phyloP scores from a whole-genome alignment of 176 grass and related monocot species.

The Microstegium vimineum region DNA sequence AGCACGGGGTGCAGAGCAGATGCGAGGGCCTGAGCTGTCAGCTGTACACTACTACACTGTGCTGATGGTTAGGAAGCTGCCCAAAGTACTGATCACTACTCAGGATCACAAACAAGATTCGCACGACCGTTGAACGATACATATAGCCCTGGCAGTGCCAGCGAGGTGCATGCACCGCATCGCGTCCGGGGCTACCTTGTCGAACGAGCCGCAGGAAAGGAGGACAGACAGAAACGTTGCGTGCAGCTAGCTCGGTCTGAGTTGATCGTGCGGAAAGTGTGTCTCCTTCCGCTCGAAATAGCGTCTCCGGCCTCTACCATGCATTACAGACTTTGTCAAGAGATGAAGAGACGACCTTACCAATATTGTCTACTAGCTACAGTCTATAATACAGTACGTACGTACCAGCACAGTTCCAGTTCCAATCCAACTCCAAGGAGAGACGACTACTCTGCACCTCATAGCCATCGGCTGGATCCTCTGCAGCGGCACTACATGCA shows the following conservation, averaged over 20 bases:
- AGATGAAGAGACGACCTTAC: too few species aligned
- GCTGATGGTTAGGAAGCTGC: neutral
- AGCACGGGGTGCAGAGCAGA: neutral
- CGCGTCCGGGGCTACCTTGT: neutral
- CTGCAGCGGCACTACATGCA: neutral
- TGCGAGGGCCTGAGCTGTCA: neutral
- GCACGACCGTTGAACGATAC: too few species aligned
- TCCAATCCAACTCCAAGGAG: neutral
- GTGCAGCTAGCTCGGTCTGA: neutral
- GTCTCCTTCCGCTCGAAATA: neutral
- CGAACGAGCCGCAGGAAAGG: neutral
- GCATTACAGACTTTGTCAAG: too few species aligned
- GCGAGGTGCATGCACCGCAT: too few species aligned
- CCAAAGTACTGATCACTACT: too few species aligned
- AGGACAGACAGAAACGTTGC: neutral
- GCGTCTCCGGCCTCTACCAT: too few species aligned
- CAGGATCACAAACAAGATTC: too few species aligned
- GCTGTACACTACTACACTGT: neutral
- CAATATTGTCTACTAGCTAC: too few species aligned
- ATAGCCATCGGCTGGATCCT: neutral
- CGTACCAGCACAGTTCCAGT: neutral
- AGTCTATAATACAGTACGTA: neutral
- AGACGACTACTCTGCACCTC: neutral
- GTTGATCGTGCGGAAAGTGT: neutral
- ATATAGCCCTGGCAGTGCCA: too few species aligned